Evolutionary conservation across 768 basidiomycete species (phyloP).

Genomic region (Auriscalpium orientale): DNA sequence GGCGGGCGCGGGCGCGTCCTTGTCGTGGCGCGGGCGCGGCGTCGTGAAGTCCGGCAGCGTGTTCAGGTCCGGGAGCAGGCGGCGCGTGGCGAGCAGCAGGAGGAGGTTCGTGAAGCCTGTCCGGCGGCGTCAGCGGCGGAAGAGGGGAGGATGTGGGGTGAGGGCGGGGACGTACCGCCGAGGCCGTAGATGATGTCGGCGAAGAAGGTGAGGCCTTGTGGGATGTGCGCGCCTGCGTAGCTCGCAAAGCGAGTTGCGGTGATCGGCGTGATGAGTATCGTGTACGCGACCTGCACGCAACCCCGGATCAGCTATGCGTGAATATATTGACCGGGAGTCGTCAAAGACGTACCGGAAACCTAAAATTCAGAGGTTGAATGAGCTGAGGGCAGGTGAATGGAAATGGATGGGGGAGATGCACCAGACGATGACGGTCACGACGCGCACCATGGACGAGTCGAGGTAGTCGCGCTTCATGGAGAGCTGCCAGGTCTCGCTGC

Average conservation of each 20-base stretch:
- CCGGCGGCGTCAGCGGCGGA: background rate
- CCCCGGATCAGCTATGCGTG: background rate
- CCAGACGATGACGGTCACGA: constrained; percentile 29
- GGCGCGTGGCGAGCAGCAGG: constrained; percentile 24
- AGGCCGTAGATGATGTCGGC: constrained; percentile 28
- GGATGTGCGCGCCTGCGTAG: constrained; percentile 22
- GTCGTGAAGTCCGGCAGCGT: constrained; percentile 19
- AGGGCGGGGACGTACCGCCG: constrained; percentile 16
- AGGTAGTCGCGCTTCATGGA: constrained; percentile 25
- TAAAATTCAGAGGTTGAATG: background rate
- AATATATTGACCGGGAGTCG: background rate
- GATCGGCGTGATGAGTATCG: constrained; percentile 26
- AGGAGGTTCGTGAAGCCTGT: constrained; percentile 26
- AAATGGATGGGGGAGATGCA: constrained; percentile 2
- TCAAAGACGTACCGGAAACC: constrained; percentile 18
- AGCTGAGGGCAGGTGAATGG: too few relatives aligned
- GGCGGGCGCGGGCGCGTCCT: constrained; percentile 12
- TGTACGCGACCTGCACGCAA: constrained; percentile 22
- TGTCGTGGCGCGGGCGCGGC: constrained; percentile 21
- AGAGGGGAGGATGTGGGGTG: background rate
- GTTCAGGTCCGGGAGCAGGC: constrained; percentile 21
- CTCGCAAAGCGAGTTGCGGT: constrained; percentile 24
- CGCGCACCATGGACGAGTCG: constrained; percentile 24
- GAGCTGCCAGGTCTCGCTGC: constrained; percentile 26
- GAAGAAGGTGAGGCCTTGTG: constrained; percentile 24